A percentile compares a stretch with the other conserved stretches of the same genome.
These are phyloP conservation scores for Diaporthe destruens DNA, from an alignment of 2,329 filamentous ascomycete genomes.

Conservation along the genomic window DNA sequence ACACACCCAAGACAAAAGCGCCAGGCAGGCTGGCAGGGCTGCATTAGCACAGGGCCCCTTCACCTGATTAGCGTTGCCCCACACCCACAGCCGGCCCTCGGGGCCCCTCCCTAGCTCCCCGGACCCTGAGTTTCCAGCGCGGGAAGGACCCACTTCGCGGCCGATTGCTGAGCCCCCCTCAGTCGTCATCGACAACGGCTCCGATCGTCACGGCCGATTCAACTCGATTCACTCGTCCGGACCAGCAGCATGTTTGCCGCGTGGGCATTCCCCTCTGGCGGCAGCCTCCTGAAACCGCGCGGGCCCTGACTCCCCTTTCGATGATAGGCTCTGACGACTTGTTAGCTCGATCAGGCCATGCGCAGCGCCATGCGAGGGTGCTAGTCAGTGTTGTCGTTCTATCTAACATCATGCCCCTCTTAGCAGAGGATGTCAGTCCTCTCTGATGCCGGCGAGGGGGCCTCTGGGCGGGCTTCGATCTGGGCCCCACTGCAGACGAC, in stretches of 20 bases:
- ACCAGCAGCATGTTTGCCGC: not conserved
- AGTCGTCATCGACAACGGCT: constrained; percentile 28
- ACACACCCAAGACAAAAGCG: not conserved
- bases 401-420: not conserved
- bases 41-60: constrained; percentile 9
- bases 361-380: constrained; percentile 19
- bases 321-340: constrained; percentile 36
- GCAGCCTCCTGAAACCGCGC: constrained; percentile 5
- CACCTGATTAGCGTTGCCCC: not conserved
- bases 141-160: constrained; percentile 15
- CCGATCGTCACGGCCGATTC: constrained; percentile 32
- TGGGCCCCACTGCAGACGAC: not conserved
- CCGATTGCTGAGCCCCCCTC: constrained; percentile 7
- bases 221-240: constrained; percentile 18
- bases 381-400: constrained; percentile 10
- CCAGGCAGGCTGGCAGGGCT: constrained; percentile 5
- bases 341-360: constrained; percentile 33
- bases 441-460: too few species aligned
- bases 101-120: not conserved
- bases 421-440: too few species aligned
- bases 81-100: constrained; percentile 3
- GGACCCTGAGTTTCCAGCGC: constrained; percentile 12
- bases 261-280: not conserved
- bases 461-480: constrained; percentile 1
- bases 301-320: too few species aligned